Percentiles rank a stretch among this genome's conserved stretches.
Evolutionary conservation across 352 stramenopile species (phyloP).

Genomic region (Phytophthora fragariae): DNA sequence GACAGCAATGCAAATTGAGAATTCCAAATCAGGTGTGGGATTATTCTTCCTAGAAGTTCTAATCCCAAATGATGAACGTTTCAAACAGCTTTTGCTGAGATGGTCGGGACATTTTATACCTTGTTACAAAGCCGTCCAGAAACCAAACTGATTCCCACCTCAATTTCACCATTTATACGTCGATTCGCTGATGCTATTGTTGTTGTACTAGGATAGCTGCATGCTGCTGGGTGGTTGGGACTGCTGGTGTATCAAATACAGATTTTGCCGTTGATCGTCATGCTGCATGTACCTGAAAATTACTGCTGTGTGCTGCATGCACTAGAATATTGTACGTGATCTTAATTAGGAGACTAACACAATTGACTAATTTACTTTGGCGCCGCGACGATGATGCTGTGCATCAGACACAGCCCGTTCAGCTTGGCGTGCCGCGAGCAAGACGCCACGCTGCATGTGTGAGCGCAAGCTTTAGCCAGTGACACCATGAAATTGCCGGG

Average conservation of each 20-base stretch:
- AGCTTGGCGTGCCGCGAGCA: conserved; percentile 32
- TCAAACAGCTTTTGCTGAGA: conserved; percentile 73
- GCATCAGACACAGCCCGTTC: conserved; percentile 36
- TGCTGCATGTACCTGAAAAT: not conserved
- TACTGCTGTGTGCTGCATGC: not conserved
- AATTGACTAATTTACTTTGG: conserved; percentile 23
- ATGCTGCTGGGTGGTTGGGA: no score
- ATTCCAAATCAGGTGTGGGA: conserved; percentile 65
- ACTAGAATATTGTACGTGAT: not conserved
- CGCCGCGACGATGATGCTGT: conserved; percentile 11
- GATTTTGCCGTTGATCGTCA: not conserved
- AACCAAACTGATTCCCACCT: conserved; percentile 72
- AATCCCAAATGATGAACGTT: conserved; percentile 90
- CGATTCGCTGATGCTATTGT: not conserved
- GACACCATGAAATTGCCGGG: conserved; percentile 14
- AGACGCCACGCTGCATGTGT: conserved; percentile 16
- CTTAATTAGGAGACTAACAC: conserved; percentile 12
- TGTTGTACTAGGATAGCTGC: not conserved
- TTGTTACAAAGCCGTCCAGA: conserved; percentile 83
- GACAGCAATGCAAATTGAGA: not conserved
- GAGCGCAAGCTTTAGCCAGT: conserved; percentile 4
- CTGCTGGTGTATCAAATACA: not conserved
- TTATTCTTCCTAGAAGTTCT: conserved; percentile 86
- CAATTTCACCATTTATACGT: not conserved
- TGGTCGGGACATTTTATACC: conserved; percentile 80